A percentile compares a stretch with the other conserved stretches of the same genome.
phyloP scores from a whole-genome alignment of 1,284 basidiomycete species.

The Malassezia equina region DNA sequence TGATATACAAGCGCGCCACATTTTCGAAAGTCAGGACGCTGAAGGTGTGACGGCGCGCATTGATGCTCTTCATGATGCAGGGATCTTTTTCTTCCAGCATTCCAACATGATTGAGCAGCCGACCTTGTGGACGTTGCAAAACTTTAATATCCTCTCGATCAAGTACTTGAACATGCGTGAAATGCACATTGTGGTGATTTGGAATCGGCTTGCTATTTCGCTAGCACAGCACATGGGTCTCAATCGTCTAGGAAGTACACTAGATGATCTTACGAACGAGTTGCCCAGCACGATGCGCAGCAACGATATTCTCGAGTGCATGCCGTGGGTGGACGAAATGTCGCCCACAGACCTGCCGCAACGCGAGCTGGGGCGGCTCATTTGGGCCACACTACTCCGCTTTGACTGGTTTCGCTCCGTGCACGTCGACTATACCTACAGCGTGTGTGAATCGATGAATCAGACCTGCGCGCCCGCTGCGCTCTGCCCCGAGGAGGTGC shows the following conservation, averaged over 20 bases:
- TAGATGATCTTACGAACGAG: background rate
- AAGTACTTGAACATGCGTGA: background rate
- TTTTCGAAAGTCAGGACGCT: background rate
- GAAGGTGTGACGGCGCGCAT: background rate
- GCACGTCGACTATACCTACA: background rate
- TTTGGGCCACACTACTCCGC: background rate
- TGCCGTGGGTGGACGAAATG: background rate
- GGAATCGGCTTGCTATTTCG: background rate
- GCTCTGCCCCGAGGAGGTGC: background rate
- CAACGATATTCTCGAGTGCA: background rate
- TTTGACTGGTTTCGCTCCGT: background rate
- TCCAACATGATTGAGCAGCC: background rate
- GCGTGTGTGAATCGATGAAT: background rate
- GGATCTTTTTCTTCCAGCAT: background rate
- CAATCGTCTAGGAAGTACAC: background rate
- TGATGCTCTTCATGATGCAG: background rate
- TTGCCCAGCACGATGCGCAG: background rate
- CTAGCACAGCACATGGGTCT: conserved; percentile 1
- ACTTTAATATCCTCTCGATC: background rate
- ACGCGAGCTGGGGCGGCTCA: background rate
- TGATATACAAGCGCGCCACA: background rate
- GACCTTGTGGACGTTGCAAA: conserved; percentile 2
- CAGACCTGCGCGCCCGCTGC: background rate
- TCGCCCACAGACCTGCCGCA: background rate
- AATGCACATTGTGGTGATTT: background rate